These are phyloP conservation scores for Hypoxylon fuscum DNA, from an alignment of 495 filamentous ascomycete species.

Conservation along the genomic window DNA sequence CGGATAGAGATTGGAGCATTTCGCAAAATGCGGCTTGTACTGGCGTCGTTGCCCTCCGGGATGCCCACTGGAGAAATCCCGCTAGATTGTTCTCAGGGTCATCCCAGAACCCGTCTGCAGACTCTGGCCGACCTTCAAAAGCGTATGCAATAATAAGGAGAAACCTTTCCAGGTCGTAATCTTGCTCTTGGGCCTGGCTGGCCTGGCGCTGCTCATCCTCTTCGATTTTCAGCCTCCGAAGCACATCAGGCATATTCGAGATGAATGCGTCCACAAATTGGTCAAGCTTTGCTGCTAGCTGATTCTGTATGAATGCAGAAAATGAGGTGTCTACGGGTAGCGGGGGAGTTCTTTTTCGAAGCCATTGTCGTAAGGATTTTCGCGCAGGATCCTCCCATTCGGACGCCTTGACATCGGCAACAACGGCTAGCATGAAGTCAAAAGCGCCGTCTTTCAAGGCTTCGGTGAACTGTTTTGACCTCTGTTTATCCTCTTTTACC, in stretches of 20 bases:
- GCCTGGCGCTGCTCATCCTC: constrained; percentile 86
- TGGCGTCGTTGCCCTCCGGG: constrained; percentile 88
- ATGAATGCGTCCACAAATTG: constrained; percentile 89
- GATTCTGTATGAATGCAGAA: constrained; percentile 68
- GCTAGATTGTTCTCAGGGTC: constrained; percentile 88
- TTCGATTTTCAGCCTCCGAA: constrained; percentile 84
- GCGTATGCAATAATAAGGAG: constrained; percentile 89
- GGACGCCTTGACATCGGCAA: constrained; percentile 72
- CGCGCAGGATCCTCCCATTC: constrained; percentile 86
- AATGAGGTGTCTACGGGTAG: constrained; percentile 70
- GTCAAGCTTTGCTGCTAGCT: constrained; percentile 83
- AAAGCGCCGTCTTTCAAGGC: constrained; percentile 90
- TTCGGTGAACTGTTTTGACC: constrained; percentile 74
- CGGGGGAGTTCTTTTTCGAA: constrained; percentile 78
- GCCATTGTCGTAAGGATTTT: constrained; percentile 73
- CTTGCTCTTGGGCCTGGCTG: constrained; percentile 75
- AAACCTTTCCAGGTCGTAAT: constrained; percentile 87
- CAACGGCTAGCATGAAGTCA: constrained; percentile 86
- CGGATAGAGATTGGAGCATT: constrained; percentile 86
- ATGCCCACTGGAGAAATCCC: constrained; percentile 96
- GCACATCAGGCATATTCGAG: constrained; percentile 90
- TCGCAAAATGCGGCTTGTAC: constrained; percentile 95
- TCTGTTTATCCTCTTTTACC: constrained; percentile 67
- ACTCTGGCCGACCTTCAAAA: constrained; percentile 83
- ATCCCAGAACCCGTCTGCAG: constrained; percentile 86